Evolutionary conservation across 441 rosid genomes (phyloP), one percentile per base, ranked within the genome.

Genomic region (Melastoma candidum): DNA sequence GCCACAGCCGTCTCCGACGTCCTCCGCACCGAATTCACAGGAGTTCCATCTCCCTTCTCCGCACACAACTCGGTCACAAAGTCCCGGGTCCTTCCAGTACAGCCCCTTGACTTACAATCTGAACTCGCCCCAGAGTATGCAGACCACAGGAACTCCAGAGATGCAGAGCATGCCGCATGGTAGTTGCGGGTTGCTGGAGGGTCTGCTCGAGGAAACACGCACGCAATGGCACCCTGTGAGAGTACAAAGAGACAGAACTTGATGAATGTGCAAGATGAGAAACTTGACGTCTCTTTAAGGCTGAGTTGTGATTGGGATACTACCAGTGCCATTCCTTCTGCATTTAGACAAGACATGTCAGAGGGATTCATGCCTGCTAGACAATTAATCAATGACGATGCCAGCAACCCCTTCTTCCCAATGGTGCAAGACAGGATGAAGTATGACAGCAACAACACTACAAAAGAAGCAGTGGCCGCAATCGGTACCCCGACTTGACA

Each of bases 161-260:
- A 52, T 49, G 72, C 49, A 50, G 56, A 54, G 53, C 22, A 47
- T 46, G 66, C 26, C 48, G 11, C 12, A 57, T 27, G 52, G 61
- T 12, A 44, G 56, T 44, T 71, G 72, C 59, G 82, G 79, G 17
- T 68, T 81, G 63, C 54, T 85, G 66, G 93, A 89, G 57, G 83
- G 76, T 71, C 71, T 86, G 58, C 63, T 80, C 29, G 76, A 70
- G 51, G 84, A 81, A 59, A 24, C 26, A 70, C 85, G 6, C 80
- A 75, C 12, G 62, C 60, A 46, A 47, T 70, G 53, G 68, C 67
- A 1, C 48, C 51, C 52, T 70, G 56, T 26, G 71, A 76, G 32
- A 69, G 58, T 59, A 45, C 69, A 2, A 69, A 63, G 58, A 73
- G 66, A 39, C 69, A 70, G 4, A 51, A 49, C 60, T 51, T 52